These are phyloP conservation scores for Nevesoporus exiguus DNA, from an alignment of 768 basidiomycete species.

Conservation along the genomic window DNA sequence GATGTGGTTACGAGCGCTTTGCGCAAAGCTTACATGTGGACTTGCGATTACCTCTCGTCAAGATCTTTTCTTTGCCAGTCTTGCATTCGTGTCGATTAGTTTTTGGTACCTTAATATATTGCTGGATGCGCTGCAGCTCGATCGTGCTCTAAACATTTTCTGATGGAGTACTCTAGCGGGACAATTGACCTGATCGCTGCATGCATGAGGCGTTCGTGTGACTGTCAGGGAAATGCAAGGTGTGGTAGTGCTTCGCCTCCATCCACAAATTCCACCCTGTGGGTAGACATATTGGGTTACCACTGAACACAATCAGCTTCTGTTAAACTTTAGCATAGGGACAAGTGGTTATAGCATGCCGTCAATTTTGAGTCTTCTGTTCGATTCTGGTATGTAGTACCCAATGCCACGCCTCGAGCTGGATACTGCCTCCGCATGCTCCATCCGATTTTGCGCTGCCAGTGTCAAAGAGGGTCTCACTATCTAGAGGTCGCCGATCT, in stretches of 20 bases:
- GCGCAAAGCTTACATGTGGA: constrained; percentile 12
- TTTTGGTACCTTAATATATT: constrained; percentile 19
- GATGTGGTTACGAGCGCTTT: constrained; percentile 11
- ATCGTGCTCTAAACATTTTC: constrained; percentile 9
- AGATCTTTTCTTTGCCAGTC: not conserved
- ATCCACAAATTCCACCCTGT: constrained; percentile 4
- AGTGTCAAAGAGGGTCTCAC: not conserved
- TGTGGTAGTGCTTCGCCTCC: constrained; percentile 3
- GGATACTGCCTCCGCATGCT: not conserved
- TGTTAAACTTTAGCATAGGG: not conserved
- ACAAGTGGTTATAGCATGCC: not conserved
- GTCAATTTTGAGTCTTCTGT: not conserved
- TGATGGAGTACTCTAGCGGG: constrained; percentile 5
- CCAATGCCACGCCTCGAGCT: not conserved
- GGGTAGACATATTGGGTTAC: not conserved
- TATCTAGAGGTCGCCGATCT: constrained; percentile 7
- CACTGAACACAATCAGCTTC: constrained; percentile 14
- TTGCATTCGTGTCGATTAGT: constrained; percentile 13
- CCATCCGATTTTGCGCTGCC: not conserved
- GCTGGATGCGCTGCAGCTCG: constrained; percentile 20
- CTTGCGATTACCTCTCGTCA: constrained; percentile 9
- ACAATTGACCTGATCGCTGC: not conserved
- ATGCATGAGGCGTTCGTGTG: constrained; percentile 9
- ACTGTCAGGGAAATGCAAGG: not conserved
- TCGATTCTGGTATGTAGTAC: not conserved